These are phyloP conservation scores for Claviceps monticola DNA, from an alignment of 2,329 filamentous ascomycete genomes.

Conservation along the genomic window DNA sequence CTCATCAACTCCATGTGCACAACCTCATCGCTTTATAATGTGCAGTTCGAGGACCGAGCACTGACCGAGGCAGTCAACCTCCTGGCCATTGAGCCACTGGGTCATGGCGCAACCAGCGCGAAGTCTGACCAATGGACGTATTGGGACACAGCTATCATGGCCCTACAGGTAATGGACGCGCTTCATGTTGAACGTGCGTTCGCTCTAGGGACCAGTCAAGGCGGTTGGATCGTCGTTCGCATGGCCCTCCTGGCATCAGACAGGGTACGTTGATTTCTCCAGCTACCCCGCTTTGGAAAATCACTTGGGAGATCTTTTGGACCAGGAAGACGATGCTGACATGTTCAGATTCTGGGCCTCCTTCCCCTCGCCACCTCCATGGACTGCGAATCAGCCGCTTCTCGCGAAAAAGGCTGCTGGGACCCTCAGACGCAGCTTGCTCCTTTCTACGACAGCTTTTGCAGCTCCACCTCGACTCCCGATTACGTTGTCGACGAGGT, in stretches of 20 bases:
- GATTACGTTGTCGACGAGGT: constrained; percentile 33
- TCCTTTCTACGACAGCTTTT: constrained; percentile 30
- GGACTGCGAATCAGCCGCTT: constrained; percentile 35
- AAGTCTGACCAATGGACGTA: constrained; percentile 36
- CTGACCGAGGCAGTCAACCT: constrained; percentile 32
- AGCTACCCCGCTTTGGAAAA: not conserved
- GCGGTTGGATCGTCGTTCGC: constrained; percentile 35
- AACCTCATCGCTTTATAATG: constrained; percentile 30
- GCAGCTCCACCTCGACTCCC: constrained; percentile 22
- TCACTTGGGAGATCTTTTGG: not conserved
- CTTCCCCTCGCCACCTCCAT: constrained; percentile 36
- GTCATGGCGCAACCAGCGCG: constrained; percentile 33
- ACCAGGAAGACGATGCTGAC: not conserved
- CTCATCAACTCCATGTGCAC: constrained; percentile 40
- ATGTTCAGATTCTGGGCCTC: constrained; percentile 29
- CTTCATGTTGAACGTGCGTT: constrained; percentile 34
- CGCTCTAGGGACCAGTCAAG: constrained; percentile 36
- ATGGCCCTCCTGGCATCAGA: constrained; percentile 38
- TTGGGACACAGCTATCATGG: constrained; percentile 41
- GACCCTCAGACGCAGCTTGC: constrained; percentile 27
- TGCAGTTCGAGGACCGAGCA: constrained; percentile 26
- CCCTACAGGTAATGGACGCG: constrained; percentile 39
- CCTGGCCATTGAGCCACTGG: constrained; percentile 37
- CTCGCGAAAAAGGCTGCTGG: constrained; percentile 34
- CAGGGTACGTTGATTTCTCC: constrained; percentile 19